phyloP scores from a whole-genome alignment of 176 grass and related monocot species.

The Oryza glumipatula region DNA sequence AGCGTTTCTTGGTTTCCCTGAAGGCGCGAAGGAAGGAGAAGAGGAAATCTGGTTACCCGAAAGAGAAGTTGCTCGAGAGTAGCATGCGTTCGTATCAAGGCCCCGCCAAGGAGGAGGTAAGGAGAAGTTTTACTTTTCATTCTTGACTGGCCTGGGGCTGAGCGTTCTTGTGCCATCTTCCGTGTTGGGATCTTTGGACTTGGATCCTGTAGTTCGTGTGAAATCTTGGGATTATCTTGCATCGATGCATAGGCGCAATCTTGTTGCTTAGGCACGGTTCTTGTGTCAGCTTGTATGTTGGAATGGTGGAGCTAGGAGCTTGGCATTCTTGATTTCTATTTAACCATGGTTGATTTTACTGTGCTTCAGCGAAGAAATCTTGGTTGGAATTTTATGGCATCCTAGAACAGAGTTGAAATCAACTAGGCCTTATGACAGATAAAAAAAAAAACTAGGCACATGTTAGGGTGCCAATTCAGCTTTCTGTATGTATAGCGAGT shows the following conservation, averaged over 20 bases:
- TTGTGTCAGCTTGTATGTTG: too few species aligned
- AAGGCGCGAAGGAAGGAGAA: background rate
- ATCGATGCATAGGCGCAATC: background rate
- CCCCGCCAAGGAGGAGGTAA: background rate
- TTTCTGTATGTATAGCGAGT: background rate
- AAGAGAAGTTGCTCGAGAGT: too few species aligned
- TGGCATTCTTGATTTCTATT: background rate
- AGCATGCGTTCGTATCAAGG: background rate
- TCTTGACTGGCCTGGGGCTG: background rate
- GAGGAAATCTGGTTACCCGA: too few species aligned
- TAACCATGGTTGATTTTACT: background rate
- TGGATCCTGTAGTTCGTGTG: background rate
- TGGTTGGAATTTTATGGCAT: background rate
- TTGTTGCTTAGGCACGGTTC: too few species aligned
- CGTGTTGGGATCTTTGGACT: background rate
- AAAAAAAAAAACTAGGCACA: background rate
- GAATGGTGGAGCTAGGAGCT: too few species aligned
- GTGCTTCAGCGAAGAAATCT: background rate
- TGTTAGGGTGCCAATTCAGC: background rate
- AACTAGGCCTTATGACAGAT: too few species aligned
- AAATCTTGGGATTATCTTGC: background rate
- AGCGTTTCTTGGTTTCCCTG: too few species aligned
- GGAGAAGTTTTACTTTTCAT: background rate
- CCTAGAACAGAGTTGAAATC: background rate
- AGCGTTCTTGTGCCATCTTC: too few species aligned